Base-by-base conservation (phyloP, 2,329 filamentous ascomycete species). In the Talaromyces pinophilus region DNA sequence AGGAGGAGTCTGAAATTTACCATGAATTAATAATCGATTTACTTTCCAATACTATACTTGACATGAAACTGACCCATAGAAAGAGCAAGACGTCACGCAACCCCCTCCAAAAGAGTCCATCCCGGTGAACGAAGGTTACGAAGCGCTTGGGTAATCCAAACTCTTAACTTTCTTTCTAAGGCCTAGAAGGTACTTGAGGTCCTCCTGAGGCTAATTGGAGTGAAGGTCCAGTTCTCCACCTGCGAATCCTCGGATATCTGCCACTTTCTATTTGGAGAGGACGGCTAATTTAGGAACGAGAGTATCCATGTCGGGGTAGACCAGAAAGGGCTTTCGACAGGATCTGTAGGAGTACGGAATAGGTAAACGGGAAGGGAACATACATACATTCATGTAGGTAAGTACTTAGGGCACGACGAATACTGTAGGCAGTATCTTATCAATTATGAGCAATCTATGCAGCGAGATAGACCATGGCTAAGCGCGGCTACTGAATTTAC, bases 241-340 rank as follows among this genome's bases (percentile, higher is more conserved):
- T 55, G 19, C 33, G 30, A 57, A 38, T 25, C 15, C 54, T 57
- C 54, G 33, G 54, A 2, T 30, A 17, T 35, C 30, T 55, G 52
- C 17, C 17, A 33, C 50, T 19, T 19, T 17, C 11, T 4, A 5
- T 19, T 19, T 11, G 30, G 30, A 38, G 30, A 35, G 10, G 54
- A 38, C 54, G 33, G 54, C 33, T 57, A 57, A 57, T 57, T 57
- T 57, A 57, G 54, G 54, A 57, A 40, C 54, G 30, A 57, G 30
- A 13, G 19, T 38, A 38, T 38, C 54, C 30, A 57, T 22, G 54
- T 25, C 54, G n/a, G 33, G 54, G 54, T 38, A 57, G 52, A 57
- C 17, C 52, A 35, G n/a, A 38, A 10, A 57, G 25, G 33, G 52
- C 30, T 55, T 19, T 50, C 2, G 19, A 28, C 48, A 52, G 25